Conservation (phyloP, 192 early-diverging fungal species). For the Hyaloraphidium curvatum region DNA sequence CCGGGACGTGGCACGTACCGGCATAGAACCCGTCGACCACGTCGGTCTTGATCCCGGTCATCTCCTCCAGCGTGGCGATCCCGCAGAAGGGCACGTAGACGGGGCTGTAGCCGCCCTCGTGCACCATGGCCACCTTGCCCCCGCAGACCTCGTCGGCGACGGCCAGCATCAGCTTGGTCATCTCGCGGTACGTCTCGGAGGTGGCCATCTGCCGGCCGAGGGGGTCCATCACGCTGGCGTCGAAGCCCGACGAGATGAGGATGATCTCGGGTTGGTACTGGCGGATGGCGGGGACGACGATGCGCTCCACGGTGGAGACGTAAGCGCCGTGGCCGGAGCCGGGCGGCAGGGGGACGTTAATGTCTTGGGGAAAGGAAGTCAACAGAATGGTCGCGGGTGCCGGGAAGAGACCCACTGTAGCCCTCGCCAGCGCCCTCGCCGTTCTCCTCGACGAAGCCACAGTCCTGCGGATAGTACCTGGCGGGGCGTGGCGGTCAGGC, state of each 20-base stretch:
- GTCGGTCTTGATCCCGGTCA: neutral
- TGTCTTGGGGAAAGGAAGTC: neutral
- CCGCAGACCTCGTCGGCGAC: neutral
- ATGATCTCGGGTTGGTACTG: constrained; percentile 1
- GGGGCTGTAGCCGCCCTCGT: constrained; percentile 1
- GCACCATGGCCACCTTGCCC: neutral
- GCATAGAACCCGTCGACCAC: neutral
- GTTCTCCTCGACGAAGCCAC: neutral
- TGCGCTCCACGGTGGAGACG: neutral
- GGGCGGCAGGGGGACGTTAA: neutral
- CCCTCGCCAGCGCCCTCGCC: neutral
- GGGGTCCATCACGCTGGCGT: neutral
- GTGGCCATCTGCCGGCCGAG: neutral
- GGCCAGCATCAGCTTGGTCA: neutral
- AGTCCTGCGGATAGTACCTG: neutral
- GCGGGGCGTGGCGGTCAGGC: no score
- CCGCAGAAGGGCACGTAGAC: constrained; percentile 1
- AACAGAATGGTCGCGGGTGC: neutral
- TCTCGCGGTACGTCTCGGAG: constrained; percentile 2
- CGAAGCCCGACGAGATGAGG: neutral
- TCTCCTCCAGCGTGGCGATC: neutral
- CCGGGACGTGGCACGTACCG: no score
- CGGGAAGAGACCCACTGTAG: neutral
- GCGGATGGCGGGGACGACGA: neutral
- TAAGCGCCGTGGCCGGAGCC: constrained; percentile 3